Base-by-base conservation (phyloP, 202 grass and related monocot species). In the Saccharum hybrid region DNA sequence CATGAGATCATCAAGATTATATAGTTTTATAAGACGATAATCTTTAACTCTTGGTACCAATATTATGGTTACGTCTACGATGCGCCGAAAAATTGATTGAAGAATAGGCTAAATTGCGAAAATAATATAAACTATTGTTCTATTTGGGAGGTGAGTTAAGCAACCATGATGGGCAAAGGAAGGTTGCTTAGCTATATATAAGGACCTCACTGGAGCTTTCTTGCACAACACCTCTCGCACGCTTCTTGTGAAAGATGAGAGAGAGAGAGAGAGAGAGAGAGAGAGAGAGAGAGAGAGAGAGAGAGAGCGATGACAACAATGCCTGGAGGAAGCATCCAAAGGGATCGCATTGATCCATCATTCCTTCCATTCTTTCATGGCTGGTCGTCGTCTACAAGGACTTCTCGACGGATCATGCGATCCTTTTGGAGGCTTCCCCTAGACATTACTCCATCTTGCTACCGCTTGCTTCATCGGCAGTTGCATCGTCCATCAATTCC, bases 311-410 rank as follows among this genome's bases (percentile, higher is more conserved):
- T n/a, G n/a, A n/a, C n/a, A n/a, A 73, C 75, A 87, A 88, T 94
- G 92, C 49, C 82, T 86, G 67, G 78, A 40, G 80, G 83, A 89
- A 91, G 89, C 88, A 89, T 94, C 92, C 92, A 94, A 94, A 94
- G 92, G 92, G 92, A 94, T 94, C 92, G 92, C 92, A 94, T 94
- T 94, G 92, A 94, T 94, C 91, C 83, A 81, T 83, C 34, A 49
- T 64, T 72, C 21, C 37, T 73, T 80, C 68, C 75, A 74, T 67
- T 26, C 75, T 74, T 88, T 26, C 66, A 66, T 76, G 75, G 65
- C 12, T 18, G 65, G 7, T 33, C 26, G 15, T 52, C 41, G 51
- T 56, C 75, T 18, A 63, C 74, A 81, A 51, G 46, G 6, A 63
- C 33, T 60, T 68, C 26, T 69, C 0, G 80, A 83, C 4, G 80